Evolutionary conservation across 1,284 basidiomycete genomes (phyloP), one percentile per base, ranked within the genome.

Genomic region (Chondrostereum purpureum): DNA sequence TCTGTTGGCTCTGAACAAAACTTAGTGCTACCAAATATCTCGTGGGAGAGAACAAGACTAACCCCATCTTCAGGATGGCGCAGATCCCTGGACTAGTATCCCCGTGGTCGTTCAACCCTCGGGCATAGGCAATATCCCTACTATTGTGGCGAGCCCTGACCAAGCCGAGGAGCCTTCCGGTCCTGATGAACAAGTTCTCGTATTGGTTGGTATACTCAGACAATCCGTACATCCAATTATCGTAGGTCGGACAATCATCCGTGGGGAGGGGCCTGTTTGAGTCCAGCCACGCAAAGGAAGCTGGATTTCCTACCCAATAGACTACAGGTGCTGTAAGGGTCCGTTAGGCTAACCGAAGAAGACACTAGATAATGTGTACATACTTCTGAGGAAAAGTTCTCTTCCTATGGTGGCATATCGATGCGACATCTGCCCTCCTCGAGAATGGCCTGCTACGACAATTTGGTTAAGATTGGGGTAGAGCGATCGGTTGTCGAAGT

Each of bases 381-480:
- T 34, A 46, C 45, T 42, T 20, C 40, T 19, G 14, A 46, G 41
- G 17, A 16, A 12, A 5, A 46, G 20, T 5, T 31, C 18, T 17
- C 43, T 46, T 21, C 45, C 45, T 13, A 43, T 33, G 6, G 34
- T 31, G 12, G 45, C 45, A 31, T 46, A 46, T 11, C 45, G 45
- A 16, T 33, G 21, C 11, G 36, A 39, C 39, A 46, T 46, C 24
- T 46, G 45, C 12, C 19, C 45, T 19, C 45, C 45, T 19, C 27
- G 20, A 23, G 42, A 45, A 31, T 46, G 45, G 19, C 45, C 45
- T 13, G 23, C 39, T 11, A 46, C 40, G 20, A 46, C 27, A 17
- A 46, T 43, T 21, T 46, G 40, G 14, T 46, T 46, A 39, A 46
- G 31, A 34, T 46, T 46, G 18, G 41, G 45, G 19, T 43, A 46